phyloP scores from a whole-genome alignment of 305 asterid genomes.

The Salvia sclarea region DNA sequence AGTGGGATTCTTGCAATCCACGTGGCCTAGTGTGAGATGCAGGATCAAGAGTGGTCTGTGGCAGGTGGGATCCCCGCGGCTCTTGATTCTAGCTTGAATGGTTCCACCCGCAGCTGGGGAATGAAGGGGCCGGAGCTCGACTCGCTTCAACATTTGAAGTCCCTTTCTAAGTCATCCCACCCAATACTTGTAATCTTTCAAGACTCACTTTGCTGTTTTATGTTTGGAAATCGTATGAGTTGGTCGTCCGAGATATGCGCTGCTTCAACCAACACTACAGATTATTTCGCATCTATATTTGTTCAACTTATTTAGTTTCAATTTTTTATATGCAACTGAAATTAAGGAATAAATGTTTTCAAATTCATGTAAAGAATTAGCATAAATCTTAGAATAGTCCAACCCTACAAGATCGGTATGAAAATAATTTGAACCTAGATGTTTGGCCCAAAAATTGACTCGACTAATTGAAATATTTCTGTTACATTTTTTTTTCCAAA shows the following conservation, averaged over 20 bases:
- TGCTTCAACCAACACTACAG: no score
- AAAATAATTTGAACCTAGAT: no score
- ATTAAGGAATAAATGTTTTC: no score
- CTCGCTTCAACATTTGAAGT: conserved; percentile 13
- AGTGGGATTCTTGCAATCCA: not conserved
- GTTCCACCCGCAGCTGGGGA: conserved; percentile 12
- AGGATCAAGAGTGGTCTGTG: conserved; percentile 2
- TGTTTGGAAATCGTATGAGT: not conserved
- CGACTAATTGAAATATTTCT: no score
- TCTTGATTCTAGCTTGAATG: not conserved
- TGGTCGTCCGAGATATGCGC: not conserved
- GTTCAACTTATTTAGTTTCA: not conserved
- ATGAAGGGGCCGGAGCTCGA: conserved; percentile 15
- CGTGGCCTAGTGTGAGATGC: not conserved
- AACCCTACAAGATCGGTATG: no score
- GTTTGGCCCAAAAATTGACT: no score
- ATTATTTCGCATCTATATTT: no score
- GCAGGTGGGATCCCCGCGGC: conserved; percentile 15
- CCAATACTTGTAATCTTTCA: not conserved
- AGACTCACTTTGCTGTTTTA: not conserved
- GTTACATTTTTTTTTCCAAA: no score
- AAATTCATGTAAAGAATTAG: no score
- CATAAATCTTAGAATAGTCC: no score
- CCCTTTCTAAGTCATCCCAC: not conserved
- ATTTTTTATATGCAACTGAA: not conserved